These are phyloP conservation scores for Boletus pseudo-olivaceus DNA, from an alignment of 768 basidiomycete species.

Conservation along the genomic window DNA sequence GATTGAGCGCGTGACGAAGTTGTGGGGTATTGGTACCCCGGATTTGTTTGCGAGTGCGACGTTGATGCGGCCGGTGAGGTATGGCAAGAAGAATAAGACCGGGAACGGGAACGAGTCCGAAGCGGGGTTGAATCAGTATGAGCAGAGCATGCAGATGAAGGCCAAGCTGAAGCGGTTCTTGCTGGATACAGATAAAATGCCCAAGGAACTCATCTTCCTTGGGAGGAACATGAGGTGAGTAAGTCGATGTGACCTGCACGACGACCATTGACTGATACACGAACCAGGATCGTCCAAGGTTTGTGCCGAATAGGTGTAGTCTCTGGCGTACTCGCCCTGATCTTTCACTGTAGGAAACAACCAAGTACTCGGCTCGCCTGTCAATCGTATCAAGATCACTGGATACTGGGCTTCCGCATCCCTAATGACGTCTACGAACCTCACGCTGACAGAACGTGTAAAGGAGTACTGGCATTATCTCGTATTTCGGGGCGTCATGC, in stretches of 20 bases:
- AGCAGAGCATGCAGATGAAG: conserved; percentile 67
- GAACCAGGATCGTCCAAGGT: conserved; percentile 38
- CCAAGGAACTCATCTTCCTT: conserved; percentile 71
- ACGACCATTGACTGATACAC: not conserved
- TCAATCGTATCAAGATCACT: conserved; percentile 88
- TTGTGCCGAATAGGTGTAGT: not conserved
- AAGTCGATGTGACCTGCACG: not conserved
- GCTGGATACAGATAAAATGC: conserved; percentile 73
- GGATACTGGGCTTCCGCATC: conserved; percentile 79
- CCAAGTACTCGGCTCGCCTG: conserved; percentile 78
- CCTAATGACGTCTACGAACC: conserved; percentile 43
- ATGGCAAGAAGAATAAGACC: conserved; percentile 21
- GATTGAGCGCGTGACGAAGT: conserved; percentile 47
- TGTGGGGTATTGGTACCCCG: conserved; percentile 69
- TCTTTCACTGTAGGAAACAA: conserved; percentile 55
- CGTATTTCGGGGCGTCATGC: conserved; percentile 60
- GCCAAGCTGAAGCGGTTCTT: conserved; percentile 62
- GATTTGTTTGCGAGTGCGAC: conserved; percentile 74
- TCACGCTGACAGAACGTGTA: conserved; percentile 40
- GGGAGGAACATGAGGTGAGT: conserved; percentile 70
- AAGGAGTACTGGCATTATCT: conserved; percentile 57
- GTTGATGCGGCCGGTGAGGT: conserved; percentile 56
- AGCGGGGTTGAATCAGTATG: conserved; percentile 55
- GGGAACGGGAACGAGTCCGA: not conserved
- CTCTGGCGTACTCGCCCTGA: not conserved